Percentiles rank a stretch among this genome's conserved stretches.
Evolutionary conservation across 1,139 yeast species (phyloP).

Genomic region (Suhomyces terraborum): DNA sequence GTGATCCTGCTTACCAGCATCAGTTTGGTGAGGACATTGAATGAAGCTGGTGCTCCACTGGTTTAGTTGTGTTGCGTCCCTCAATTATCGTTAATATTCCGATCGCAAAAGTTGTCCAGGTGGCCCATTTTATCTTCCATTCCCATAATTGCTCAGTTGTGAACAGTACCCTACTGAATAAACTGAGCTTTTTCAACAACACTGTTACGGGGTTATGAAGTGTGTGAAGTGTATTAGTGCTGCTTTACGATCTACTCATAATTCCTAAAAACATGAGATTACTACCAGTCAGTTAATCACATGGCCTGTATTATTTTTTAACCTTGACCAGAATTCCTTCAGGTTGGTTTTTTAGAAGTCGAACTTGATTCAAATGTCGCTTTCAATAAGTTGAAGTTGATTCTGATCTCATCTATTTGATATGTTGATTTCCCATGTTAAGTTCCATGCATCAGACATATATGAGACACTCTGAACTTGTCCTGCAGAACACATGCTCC

Average conservation of each 20-base stretch:
- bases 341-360: background rate
- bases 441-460: no score
- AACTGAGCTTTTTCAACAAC: no score
- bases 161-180: background rate
- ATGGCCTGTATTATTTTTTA: background rate
- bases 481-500: background rate
- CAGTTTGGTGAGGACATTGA: slow-evolving; percentile 22
- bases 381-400: background rate
- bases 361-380: background rate
- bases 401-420: background rate
- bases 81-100: no score
- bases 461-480: background rate
- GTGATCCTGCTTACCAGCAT: slow-evolving; percentile 20
- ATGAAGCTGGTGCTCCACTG: slow-evolving; percentile 5
- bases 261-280: background rate
- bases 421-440: no score
- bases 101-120: background rate
- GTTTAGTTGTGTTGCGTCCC: background rate
- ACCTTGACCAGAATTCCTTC: background rate
- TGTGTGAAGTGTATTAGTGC: background rate
- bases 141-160: background rate
- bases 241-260: background rate
- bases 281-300: background rate
- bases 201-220: background rate
- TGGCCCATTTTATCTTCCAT: background rate